A percentile compares a stretch with the other conserved stretches of the same genome.
These are phyloP conservation scores for Trypanosomatidae sp. DNA, from an alignment of 208 protist species.

Conservation along the genomic window DNA sequence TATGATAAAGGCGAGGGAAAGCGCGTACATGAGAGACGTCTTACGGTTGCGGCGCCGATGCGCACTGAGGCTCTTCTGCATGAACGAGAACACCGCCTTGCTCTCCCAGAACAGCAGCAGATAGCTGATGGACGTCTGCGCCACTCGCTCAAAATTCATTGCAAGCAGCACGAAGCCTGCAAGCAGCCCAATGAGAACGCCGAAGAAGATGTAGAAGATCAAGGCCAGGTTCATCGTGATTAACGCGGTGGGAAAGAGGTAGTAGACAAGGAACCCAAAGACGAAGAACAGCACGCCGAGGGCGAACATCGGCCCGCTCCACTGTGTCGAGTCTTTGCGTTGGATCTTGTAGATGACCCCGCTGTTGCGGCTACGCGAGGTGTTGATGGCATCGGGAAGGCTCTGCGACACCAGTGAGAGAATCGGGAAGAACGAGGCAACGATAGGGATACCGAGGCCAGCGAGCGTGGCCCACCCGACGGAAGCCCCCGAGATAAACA, in stretches of 20 bases:
- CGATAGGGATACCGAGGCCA: conserved; percentile 85
- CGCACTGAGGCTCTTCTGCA: conserved; percentile 92
- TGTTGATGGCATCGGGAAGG: conserved; percentile 89
- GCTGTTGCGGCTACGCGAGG: conserved; percentile 46
- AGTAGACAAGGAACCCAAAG: conserved; percentile 92
- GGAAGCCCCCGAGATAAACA: conserved; percentile 31
- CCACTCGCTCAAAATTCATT: conserved; percentile 90
- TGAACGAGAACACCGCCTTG: conserved; percentile 49
- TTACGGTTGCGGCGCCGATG: conserved; percentile 94
- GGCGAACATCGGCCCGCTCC: conserved; percentile 42
- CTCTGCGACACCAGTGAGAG: conserved; percentile 63
- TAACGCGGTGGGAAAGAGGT: conserved; percentile 90
- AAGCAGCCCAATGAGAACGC: conserved; percentile 89
- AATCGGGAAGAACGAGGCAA: conserved; percentile 91
- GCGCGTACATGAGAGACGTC: conserved; percentile 95
- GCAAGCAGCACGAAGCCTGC: conserved; percentile 86
- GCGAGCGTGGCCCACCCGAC: conserved; percentile 73
- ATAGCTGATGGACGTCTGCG: conserved; percentile 51
- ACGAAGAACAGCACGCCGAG: conserved; percentile 58
- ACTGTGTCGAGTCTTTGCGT: conserved; percentile 21
- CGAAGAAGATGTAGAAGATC: conserved; percentile 95
- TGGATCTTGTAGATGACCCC: conserved; percentile 78
- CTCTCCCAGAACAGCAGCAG: conserved; percentile 92
- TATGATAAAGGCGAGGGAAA: conserved; percentile 93
- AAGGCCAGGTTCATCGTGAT: conserved; percentile 84